phyloP scores from a whole-genome alignment of 495 filamentous ascomycete species.

The Lasiosphaeriaceae sp. region DNA sequence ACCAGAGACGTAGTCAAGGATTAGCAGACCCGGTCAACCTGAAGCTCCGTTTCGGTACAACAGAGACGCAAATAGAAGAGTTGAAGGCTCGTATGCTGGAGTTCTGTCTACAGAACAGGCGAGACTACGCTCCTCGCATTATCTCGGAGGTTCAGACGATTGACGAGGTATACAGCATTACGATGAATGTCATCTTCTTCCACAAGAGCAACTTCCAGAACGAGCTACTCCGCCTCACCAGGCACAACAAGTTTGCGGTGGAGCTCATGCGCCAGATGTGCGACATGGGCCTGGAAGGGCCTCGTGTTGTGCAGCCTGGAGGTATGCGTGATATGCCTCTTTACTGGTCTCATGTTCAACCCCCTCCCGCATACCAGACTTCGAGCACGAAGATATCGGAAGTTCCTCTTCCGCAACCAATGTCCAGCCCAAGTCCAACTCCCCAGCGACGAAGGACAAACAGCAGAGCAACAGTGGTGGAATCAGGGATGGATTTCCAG shows the following conservation, averaged over 20 bases:
- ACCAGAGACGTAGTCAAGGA: slow-evolving; percentile 84
- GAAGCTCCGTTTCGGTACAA: slow-evolving; percentile 84
- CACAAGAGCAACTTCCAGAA: slow-evolving; percentile 93
- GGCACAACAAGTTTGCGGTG: slow-evolving; percentile 93
- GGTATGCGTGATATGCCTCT: slow-evolving; percentile 46
- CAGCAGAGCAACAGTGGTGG: slow-evolving; percentile 23
- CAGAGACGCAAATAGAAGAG: slow-evolving; percentile 77
- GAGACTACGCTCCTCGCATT: slow-evolving; percentile 87
- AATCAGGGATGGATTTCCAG: slow-evolving; percentile 31
- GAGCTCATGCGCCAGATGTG: slow-evolving; percentile 83
- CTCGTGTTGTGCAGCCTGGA: slow-evolving; percentile 71
- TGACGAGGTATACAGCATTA: slow-evolving; percentile 59
- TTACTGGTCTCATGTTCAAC: slow-evolving; percentile 39
- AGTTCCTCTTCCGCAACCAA: background rate
- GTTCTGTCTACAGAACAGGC: slow-evolving; percentile 81
- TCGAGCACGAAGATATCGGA: background rate
- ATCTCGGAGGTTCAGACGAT: slow-evolving; percentile 77
- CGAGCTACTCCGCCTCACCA: slow-evolving; percentile 80
- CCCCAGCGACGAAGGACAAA: slow-evolving; percentile 6
- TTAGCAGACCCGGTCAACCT: slow-evolving; percentile 85
- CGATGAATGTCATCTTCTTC: slow-evolving; percentile 93
- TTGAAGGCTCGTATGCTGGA: slow-evolving; percentile 80
- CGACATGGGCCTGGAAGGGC: slow-evolving; percentile 85
- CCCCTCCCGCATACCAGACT: slow-evolving; percentile 21
- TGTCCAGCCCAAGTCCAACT: too few species aligned